Base-by-base conservation (phyloP, 2,329 filamentous ascomycete genomes). In the Penicillium sp. region DNA sequence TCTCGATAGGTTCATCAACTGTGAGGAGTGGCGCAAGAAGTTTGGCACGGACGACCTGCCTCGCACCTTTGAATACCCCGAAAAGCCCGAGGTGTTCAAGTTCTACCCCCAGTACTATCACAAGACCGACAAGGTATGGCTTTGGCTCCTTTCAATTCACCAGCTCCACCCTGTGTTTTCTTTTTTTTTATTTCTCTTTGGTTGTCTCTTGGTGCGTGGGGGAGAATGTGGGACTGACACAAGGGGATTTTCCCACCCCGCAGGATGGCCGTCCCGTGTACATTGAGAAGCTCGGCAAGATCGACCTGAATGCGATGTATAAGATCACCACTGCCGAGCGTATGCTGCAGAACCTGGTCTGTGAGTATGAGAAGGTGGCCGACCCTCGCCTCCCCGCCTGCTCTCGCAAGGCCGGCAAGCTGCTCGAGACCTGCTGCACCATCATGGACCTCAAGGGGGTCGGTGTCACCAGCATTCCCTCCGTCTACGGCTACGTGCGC, bases 101-200 rank as follows among this genome's bases (percentile, higher is more conserved):
- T 95, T 87, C 78, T 98, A 98, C 75, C 89, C 89, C 41, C 93
- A 98, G 75, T 98, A 93, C 78, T 98, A 98, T 77, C 93, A 98
- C 81, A 96, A 96, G 57, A 76, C 71, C 1, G 73, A 76, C 56
- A 76, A 73, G 70, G 79, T 80, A 66, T 18, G 65, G 54, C 39
- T 18, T n/a, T 39, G 11, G 9, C 9, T n/a, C 24, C 45, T 18
- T 18, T 18, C 18, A 18, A 18, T 3, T 3, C 18, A 18, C 18
- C 18, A 1, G 3, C 18, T 18, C 18, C 18, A 18, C 3, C 18
- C 18, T 18, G 18, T 18, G 18, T 18, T 18, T 18, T 18, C 3
- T 18, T 18, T 18, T 11, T 18, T 18, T 18, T 18, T 18, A 2
- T 18, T 18, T 11, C 13, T 45, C 28, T 13, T 12, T 5, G 8